Conservation (phyloP, 179 eudicot species). For the Heliamphora pulchella region DNA sequence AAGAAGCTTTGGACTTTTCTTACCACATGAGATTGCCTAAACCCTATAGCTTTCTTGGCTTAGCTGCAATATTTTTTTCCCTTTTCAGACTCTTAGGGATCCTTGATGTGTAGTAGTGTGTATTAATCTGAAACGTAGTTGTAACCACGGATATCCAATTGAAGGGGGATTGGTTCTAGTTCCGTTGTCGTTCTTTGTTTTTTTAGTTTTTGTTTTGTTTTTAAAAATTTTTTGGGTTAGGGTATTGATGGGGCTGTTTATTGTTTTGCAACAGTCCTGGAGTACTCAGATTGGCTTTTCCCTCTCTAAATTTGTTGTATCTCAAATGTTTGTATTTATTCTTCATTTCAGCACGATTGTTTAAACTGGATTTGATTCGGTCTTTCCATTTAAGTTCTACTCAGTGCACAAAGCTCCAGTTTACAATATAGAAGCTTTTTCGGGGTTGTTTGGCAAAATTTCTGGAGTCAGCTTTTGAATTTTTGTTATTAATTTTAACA, state of each 20-base stretch:
- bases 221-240: neutral
- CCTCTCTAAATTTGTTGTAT: slow-evolving; percentile 11
- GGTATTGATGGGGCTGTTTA: slow-evolving; percentile 12
- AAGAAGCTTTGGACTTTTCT: slow-evolving; percentile 91
- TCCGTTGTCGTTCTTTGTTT: neutral
- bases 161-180: slow-evolving; percentile 12
- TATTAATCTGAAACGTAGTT: slow-evolving; percentile 20
- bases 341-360: slow-evolving; percentile 12
- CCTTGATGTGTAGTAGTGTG: slow-evolving; percentile 20
- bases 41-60: neutral
- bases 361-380: neutral
- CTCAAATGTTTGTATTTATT: slow-evolving; percentile 14
- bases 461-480: too few relatives aligned
- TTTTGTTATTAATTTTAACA: too few relatives aligned
- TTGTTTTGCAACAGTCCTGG: slow-evolving; percentile 15
- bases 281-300: slow-evolving; percentile 1
- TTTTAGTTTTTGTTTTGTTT: neutral
- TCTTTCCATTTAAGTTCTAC: neutral
- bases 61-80: neutral
- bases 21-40: slow-evolving; percentile 44
- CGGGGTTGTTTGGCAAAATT: too few relatives aligned
- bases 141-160: slow-evolving; percentile 20
- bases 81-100: slow-evolving; percentile 3
- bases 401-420: neutral
- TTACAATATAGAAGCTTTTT: too few relatives aligned